Conservation (phyloP, 2,329 filamentous ascomycete genomes). For the Arthrinium phaeospermum region DNA sequence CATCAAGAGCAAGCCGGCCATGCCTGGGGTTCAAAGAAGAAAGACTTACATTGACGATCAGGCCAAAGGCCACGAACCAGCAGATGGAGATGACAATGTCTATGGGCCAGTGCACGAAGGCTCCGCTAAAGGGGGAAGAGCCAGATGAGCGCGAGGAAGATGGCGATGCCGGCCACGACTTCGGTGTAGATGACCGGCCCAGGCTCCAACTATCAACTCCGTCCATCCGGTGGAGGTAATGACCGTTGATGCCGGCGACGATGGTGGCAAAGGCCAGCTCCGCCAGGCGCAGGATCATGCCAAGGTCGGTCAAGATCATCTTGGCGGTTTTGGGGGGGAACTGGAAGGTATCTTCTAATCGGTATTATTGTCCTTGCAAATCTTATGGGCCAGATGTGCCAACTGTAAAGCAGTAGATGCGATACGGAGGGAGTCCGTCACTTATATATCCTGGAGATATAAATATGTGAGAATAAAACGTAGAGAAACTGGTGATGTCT, state of each 20-base stretch:
- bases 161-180: slow-evolving; percentile 71
- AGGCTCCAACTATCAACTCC: slow-evolving; percentile 57
- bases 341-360: neutral
- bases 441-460: neutral
- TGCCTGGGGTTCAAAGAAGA: neutral
- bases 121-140: slow-evolving; percentile 73
- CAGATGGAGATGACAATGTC: slow-evolving; percentile 72
- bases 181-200: slow-evolving; percentile 76
- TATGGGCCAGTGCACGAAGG: slow-evolving; percentile 73
- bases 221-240: slow-evolving; percentile 62
- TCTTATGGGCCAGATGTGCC: neutral
- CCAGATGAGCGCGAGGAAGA: slow-evolving; percentile 74
- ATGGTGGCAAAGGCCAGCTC: slow-evolving; percentile 75
- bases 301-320: slow-evolving; percentile 61
- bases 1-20: neutral
- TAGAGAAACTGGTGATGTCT: neutral
- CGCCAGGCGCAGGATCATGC: slow-evolving; percentile 62
- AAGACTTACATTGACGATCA: slow-evolving; percentile 64
- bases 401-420: neutral
- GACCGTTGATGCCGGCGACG: slow-evolving; percentile 71
- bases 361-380: neutral
- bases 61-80: slow-evolving; percentile 74
- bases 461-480: neutral
- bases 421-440: neutral
- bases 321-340: slow-evolving; percentile 26